phyloP scores from a whole-genome alignment of 176 grass and related monocot species.

The Pontederia crassipes region DNA sequence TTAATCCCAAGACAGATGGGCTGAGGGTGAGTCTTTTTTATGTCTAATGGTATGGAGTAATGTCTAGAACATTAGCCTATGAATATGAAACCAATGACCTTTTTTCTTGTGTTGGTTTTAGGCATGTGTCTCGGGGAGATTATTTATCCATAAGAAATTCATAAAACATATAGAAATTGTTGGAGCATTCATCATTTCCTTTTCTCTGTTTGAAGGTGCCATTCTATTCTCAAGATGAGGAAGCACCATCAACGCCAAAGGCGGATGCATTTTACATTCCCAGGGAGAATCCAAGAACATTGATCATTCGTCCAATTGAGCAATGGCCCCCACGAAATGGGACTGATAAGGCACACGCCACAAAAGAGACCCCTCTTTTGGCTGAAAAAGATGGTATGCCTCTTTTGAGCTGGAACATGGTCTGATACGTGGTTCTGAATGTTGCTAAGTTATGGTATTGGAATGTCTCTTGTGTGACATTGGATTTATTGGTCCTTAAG shows the following conservation, averaged over 20 bases:
- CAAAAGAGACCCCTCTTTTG: constrained; percentile 28
- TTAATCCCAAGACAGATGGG: constrained; percentile 52
- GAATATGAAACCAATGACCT: background rate
- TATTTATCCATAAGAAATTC: too few relatives aligned
- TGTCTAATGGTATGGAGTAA: too few relatives aligned
- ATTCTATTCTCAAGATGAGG: constrained; percentile 72
- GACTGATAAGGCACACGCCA: constrained; percentile 21
- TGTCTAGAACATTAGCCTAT: too few relatives aligned
- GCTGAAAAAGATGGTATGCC: constrained; percentile 41
- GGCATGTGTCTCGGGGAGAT: too few relatives aligned
- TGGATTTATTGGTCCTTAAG: too few relatives aligned
- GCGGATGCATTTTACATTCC: constrained; percentile 83
- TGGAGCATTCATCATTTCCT: constrained; percentile 2
- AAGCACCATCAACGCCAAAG: constrained; percentile 66
- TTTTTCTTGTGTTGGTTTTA: background rate
- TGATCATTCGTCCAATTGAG: constrained; percentile 81
- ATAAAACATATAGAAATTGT: background rate
- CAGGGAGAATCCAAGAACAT: constrained; percentile 85
- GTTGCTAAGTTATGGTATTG: too few relatives aligned
- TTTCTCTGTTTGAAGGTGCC: constrained; percentile 40
- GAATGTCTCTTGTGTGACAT: too few relatives aligned
- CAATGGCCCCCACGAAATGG: constrained; percentile 43
- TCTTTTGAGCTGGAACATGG: background rate
- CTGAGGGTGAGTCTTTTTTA: constrained; percentile 38
- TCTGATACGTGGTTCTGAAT: background rate